Base-by-base conservation (phyloP, 1,284 basidiomycete species). In the Exsudoporus floridanus region DNA sequence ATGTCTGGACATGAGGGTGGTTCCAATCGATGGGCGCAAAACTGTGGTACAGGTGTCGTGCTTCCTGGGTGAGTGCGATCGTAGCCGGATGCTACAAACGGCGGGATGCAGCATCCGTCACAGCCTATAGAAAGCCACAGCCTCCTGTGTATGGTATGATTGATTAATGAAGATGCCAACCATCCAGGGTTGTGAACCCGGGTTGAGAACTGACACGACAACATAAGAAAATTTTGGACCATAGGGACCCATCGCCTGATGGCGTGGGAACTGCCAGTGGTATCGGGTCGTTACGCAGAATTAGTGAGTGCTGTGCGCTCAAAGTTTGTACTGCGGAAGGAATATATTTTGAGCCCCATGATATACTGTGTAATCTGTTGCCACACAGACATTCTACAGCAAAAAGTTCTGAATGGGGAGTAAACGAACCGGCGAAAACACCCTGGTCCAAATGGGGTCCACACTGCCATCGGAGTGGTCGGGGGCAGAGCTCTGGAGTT, bases 81-180 rank as follows among this genome's bases (percentile, higher is more conserved):
- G 33, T 37, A 10, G 37, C 25, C 16, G 21, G 40, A 46, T 50
- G 42, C 27, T 40, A 40, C 49, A 43, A 49, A 57, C 28, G 61
- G 59, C 50, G 58, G 60, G 46, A 49, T 52, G 50, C 41, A 58
- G 41, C 13, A 47, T 43, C 41, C 36, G 53, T 42, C 50, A 61
- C 60, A 62, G 60, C 61, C 59, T 14, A 39, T 27, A 34, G 44
- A 41, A 46, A 45, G 53, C 47, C 50, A 65, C 58, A 59, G 60
- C 61, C 53, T 31, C 36, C 31, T 37, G 45, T 35, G 44, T 47
- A 31, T 41, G 30, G 35, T 33, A 38, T 31, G 52, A 52, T 48
- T 25, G 46, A 69, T 64, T 62, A 68, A 67, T 64, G 40, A 59
- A 50, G 30, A 46, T 36, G 33, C 39, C n/a, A n/a, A 56, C 13